Conservation (phyloP, 2,329 filamentous ascomycete species). For the Hypoxylon sp. region DNA sequence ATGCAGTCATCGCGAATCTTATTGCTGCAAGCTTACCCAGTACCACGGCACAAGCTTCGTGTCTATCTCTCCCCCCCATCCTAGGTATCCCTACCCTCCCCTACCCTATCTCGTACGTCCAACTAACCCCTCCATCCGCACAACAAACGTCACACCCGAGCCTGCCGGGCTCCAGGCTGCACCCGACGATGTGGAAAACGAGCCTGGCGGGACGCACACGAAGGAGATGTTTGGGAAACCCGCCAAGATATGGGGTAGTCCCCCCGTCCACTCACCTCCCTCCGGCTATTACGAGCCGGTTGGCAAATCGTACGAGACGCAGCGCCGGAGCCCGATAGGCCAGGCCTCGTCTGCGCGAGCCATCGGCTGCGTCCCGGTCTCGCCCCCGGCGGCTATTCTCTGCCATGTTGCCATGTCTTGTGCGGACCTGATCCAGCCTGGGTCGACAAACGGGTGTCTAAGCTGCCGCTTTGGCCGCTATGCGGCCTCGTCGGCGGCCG, state of each 20-base stretch:
- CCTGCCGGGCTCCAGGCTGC: neutral
- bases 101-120: constrained; percentile 4
- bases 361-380: neutral
- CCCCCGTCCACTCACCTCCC: too few species aligned
- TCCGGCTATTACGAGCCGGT: constrained; percentile 16
- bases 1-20: constrained; percentile 26
- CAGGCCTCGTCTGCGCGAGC: constrained; percentile 5
- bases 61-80: neutral
- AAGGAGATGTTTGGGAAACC: constrained; percentile 18
- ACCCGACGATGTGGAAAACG: constrained; percentile 13
- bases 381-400: neutral
- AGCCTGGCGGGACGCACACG: constrained; percentile 4
- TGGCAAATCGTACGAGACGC: constrained; percentile 28
- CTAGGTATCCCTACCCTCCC: neutral
- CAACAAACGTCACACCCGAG: constrained; percentile 11
- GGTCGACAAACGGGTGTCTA: constrained; percentile 5
- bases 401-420: neutral
- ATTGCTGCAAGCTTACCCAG: constrained; percentile 10
- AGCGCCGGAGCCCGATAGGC: constrained; percentile 8
- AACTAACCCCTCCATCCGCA: constrained; percentile 17
- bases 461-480: constrained; percentile 2
- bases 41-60: constrained; percentile 21
- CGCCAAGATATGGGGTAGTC: constrained; percentile 22
- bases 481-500: constrained; percentile 15
- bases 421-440: constrained; percentile 8